These are phyloP conservation scores for Schizosaccharomyces octosporus DNA, from an alignment of 805 yeast species.

Conservation along the genomic window DNA sequence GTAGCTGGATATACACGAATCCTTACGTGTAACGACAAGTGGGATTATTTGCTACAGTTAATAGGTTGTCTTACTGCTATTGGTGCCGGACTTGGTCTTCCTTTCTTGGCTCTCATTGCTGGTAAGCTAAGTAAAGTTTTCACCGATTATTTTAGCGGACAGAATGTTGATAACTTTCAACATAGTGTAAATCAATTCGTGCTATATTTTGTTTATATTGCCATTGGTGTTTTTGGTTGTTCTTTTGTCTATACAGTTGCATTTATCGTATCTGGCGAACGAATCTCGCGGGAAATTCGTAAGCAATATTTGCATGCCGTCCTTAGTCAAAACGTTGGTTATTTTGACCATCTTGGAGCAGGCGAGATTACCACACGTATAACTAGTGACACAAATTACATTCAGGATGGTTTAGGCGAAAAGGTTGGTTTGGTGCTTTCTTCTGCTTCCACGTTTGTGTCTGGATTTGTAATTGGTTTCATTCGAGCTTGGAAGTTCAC, in stretches of 20 bases:
- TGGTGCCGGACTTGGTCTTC: constrained; percentile 13
- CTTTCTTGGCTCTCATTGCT: constrained; percentile 19
- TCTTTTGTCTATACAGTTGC: constrained; percentile 15
- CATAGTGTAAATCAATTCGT: constrained; percentile 14
- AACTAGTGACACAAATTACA: constrained; percentile 17
- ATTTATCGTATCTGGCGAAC: constrained; percentile 19
- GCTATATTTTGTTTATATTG: constrained; percentile 18
- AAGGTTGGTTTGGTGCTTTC: constrained; percentile 18
- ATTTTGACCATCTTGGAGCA: constrained; percentile 20
- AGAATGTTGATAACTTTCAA: constrained; percentile 13
- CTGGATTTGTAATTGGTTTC: constrained; percentile 17
- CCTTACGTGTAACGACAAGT: background rate
- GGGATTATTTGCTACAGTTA: constrained; percentile 6
- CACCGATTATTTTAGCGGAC: constrained; percentile 11
- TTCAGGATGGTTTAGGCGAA: constrained; percentile 21
- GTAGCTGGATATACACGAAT: background rate
- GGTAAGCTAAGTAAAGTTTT: constrained; percentile 17
- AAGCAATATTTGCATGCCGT: constrained; percentile 15
- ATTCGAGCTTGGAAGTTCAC: constrained; percentile 16
- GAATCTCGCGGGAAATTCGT: constrained; percentile 18
- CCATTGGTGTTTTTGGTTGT: constrained; percentile 13
- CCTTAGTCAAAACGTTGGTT: constrained; percentile 19
- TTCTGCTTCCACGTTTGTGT: constrained; percentile 17
- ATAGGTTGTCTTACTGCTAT: constrained; percentile 14
- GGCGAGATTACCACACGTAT: constrained; percentile 21